Evolutionary conservation across 768 basidiomycete species (phyloP).

Genomic region (Collybia mongolica): DNA sequence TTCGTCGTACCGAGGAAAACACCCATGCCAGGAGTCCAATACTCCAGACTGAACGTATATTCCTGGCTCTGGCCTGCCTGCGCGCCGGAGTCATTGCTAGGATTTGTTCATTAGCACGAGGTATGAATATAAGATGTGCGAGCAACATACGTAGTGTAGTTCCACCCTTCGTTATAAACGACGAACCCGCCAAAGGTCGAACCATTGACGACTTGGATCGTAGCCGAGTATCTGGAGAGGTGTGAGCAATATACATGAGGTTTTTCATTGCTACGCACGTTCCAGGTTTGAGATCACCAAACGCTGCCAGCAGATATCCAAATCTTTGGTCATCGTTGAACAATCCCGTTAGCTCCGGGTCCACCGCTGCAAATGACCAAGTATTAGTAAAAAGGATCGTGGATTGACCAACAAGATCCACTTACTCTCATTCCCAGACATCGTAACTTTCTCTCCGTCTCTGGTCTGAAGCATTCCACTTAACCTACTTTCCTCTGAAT

Average conservation of each 20-base stretch:
- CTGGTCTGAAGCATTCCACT: too few relatives aligned
- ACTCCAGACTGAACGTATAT: neutral
- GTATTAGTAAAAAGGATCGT: too few relatives aligned
- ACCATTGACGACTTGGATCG: constrained; percentile 2
- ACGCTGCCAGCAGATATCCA: neutral
- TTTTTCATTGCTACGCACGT: neutral
- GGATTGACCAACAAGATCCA: too few relatives aligned
- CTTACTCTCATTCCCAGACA: too few relatives aligned
- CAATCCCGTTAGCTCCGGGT: too few relatives aligned
- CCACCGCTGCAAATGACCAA: too few relatives aligned
- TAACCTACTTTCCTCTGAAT: neutral
- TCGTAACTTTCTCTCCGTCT: too few relatives aligned
- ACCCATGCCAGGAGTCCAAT: constrained; percentile 2
- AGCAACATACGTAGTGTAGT: neutral
- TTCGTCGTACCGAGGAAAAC: neutral
- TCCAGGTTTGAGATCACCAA: constrained; percentile 4
- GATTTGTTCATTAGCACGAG: neutral
- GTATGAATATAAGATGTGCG: neutral
- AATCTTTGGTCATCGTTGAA: too few relatives aligned
- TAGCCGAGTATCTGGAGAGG: neutral
- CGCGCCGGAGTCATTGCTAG: neutral
- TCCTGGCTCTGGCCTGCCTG: neutral
- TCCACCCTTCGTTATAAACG: constrained; percentile 1
- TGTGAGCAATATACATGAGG: neutral
- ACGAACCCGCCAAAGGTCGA: neutral